Evolutionary conservation across 345 rosid genomes (phyloP).

Genomic region (Psidium friedrichsthalianum): DNA sequence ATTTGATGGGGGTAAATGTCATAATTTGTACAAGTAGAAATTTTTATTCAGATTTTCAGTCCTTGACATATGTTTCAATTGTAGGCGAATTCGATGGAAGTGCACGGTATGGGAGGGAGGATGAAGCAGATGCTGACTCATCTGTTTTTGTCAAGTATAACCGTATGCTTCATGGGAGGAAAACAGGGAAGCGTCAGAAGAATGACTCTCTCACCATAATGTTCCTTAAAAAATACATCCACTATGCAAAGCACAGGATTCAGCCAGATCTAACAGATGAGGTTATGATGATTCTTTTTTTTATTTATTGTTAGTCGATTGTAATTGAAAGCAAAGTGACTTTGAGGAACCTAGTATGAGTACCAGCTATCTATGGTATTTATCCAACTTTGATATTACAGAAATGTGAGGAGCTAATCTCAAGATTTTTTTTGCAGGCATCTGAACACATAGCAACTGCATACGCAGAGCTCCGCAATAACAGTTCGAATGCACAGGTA

Average conservation of each 20-base stretch:
- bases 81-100: slow-evolving; percentile 59
- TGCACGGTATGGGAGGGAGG: slow-evolving; percentile 64
- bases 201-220: slow-evolving; percentile 72
- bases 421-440: slow-evolving; percentile 38
- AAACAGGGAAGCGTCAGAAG: slow-evolving; percentile 54
- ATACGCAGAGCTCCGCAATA: slow-evolving; percentile 87
- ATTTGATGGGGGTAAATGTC: slow-evolving; percentile 56
- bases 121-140: slow-evolving; percentile 59
- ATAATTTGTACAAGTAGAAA: slow-evolving; percentile 1
- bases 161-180: slow-evolving; percentile 84
- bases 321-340: neutral
- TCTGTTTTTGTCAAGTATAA: slow-evolving; percentile 87
- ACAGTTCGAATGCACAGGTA: slow-evolving; percentile 42
- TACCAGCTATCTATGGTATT: neutral
- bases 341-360: neutral
- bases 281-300: slow-evolving; percentile 20
- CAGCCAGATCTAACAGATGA: slow-evolving; percentile 93
- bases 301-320: neutral
- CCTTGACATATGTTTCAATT: neutral
- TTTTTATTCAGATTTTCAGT: neutral
- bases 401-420: neutral
- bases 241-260: slow-evolving; percentile 94
- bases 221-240: slow-evolving; percentile 91
- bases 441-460: slow-evolving; percentile 84
- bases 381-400: neutral